Evolutionary conservation across 805 yeast species (phyloP), one percentile per base, ranked within the genome.

Genomic region (Saturnispora ahearnii): DNA sequence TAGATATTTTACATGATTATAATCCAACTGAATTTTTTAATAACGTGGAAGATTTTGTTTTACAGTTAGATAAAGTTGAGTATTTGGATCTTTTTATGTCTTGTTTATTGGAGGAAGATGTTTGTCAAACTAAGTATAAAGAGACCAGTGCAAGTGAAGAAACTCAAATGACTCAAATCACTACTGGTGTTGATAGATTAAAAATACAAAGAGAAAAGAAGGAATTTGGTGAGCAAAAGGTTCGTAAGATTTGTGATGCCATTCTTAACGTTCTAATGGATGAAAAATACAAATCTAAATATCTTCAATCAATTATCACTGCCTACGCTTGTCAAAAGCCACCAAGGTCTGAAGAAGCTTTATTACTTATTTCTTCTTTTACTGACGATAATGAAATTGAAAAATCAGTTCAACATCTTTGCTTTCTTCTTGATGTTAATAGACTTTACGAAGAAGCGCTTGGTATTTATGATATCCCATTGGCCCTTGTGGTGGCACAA

Each of bases 291-390:
- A 75, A 73, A 53, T 63, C 71, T 28, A 76, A 74, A 55, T 87
- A 85, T 59, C 63, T 84, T 49, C 95, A 87, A 63, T 77, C 93
- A 1, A 78, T 85, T 21, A 76, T 93, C 50, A 91, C 99, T 3
- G 96, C 96, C 0, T 87, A 84, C 62, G 96, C 96, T 0, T 87
- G 96, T 64, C 86, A 87, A 68, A 79, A 75, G 38, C 99, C 99
- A 2, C 89, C 97, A 13, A 86, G 85, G 58, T 73, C 89, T 46
- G 77, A 73, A 32, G 83, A 80, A 29, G 98, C 98, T 0, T 71
- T 93, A 50, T 62, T 61, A 26, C 67, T 86, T 46, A 82, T 89
- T 50, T 74, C 82, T 1, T 60, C 76, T 0, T 69, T 83, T 51
- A 66, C 70, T 6, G 68, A 71, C 44, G 68, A 71, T 40, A 72